phyloP scores from a whole-genome alignment of 2,329 filamentous ascomycete species.

The Scopulariopsis brevicaulis region DNA sequence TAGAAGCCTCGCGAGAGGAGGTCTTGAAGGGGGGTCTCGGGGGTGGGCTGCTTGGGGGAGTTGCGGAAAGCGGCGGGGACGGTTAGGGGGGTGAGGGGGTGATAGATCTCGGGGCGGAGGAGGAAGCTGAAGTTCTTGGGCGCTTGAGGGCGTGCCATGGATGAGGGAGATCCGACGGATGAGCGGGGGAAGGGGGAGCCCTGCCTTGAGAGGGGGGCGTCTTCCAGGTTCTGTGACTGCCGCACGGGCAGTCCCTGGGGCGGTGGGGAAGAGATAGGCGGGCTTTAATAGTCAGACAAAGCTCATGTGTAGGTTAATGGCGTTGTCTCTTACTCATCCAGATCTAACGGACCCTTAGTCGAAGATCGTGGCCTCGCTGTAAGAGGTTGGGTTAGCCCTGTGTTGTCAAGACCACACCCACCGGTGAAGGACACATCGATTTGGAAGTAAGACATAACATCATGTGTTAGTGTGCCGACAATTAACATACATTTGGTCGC shows the following conservation, averaged over 20 bases:
- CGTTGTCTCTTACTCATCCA: not conserved
- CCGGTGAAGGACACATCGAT: too few relatives aligned
- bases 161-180: constrained; percentile 2
- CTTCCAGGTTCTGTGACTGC: not conserved
- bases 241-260: not conserved
- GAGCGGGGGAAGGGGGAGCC: constrained; percentile 1
- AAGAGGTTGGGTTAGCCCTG: not conserved
- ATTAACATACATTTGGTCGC: not conserved
- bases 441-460: too few relatives aligned
- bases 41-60: constrained; percentile 49
- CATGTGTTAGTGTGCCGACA: not conserved
- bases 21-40: constrained; percentile 52
- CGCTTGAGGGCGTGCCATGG: not conserved
- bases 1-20: constrained; percentile 68
- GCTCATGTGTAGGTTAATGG: not conserved
- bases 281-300: not conserved
- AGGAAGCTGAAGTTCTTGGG: constrained; percentile 69
- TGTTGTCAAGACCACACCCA: not conserved
- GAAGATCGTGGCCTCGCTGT: not conserved
- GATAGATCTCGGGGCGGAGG: constrained; percentile 70
- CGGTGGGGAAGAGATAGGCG: not conserved
- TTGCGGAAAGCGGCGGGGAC: constrained; percentile 57
- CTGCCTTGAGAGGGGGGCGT: not conserved
- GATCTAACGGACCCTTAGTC: not conserved
- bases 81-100: constrained; percentile 57